Evolutionary conservation across 1,139 yeast species (phyloP).

Genomic region (Petasospora fabianii): DNA sequence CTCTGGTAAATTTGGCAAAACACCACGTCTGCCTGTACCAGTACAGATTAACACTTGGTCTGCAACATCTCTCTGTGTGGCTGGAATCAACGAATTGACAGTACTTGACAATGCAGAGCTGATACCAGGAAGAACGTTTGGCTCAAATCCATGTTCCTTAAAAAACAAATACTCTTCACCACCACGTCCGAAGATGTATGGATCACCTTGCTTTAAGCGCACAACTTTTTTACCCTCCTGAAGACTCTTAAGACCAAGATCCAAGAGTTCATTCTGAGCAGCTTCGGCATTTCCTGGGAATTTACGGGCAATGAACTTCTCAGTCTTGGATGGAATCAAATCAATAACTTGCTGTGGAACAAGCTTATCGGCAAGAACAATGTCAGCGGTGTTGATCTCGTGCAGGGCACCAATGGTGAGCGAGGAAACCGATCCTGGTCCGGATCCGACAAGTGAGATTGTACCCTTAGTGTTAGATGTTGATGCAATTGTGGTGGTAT

Average conservation of each 20-base stretch:
- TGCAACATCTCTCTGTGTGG: conserved; percentile 89
- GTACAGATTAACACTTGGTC: conserved; percentile 93
- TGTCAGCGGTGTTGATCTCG: conserved; percentile 78
- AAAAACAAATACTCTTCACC: conserved; percentile 86
- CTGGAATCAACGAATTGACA: conserved; percentile 78
- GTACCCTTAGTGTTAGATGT: conserved; percentile 38
- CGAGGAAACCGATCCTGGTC: conserved; percentile 86
- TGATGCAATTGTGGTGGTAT: background rate
- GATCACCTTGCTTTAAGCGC: conserved; percentile 94
- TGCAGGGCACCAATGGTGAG: conserved; percentile 83
- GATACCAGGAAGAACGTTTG: conserved; percentile 80
- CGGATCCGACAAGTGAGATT: conserved; percentile 84
- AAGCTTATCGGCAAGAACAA: conserved; percentile 83
- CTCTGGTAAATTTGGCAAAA: conserved; percentile 73
- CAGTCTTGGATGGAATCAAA: conserved; percentile 70
- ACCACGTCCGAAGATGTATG: conserved; percentile 95
- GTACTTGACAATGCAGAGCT: conserved; percentile 92
- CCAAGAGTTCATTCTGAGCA: conserved; percentile 82
- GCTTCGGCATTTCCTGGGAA: conserved; percentile 96
- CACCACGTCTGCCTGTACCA: conserved; percentile 91
- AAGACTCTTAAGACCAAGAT: conserved; percentile 64
- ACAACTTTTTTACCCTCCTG: conserved; percentile 72
- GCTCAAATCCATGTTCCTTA: conserved; percentile 59
- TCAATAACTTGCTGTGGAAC: conserved; percentile 88
- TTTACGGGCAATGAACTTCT: conserved; percentile 82